Conservation (phyloP, 2,329 filamentous ascomycete genomes). For the Diaporthe batatas region DNA sequence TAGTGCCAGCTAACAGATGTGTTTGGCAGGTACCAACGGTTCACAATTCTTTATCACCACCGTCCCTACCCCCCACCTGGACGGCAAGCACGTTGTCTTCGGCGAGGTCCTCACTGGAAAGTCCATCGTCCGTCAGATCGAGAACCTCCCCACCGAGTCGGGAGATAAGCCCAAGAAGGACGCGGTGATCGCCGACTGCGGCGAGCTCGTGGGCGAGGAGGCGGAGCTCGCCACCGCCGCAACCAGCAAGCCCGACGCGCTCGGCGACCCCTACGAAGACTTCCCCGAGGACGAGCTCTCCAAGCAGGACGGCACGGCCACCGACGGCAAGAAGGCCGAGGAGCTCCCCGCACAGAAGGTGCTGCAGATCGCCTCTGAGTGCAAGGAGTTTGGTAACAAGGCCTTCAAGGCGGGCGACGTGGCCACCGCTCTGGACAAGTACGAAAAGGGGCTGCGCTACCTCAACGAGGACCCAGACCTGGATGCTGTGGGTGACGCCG, state of each 20-base stretch:
- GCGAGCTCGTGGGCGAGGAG: slow-evolving; percentile 72
- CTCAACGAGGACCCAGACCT: slow-evolving; percentile 85
- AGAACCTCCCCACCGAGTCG: slow-evolving; percentile 81
- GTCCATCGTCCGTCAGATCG: slow-evolving; percentile 88
- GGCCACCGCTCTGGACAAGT: slow-evolving; percentile 84
- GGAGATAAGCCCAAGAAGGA: slow-evolving; percentile 84
- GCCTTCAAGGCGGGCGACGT: slow-evolving; percentile 88
- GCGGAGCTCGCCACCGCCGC: slow-evolving; percentile 77
- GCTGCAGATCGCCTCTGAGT: slow-evolving; percentile 82
- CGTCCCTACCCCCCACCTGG: slow-evolving; percentile 92
- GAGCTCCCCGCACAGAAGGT: slow-evolving; percentile 76
- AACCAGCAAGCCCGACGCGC: slow-evolving; percentile 77
- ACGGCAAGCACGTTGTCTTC: slow-evolving; percentile 97
- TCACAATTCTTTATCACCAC: slow-evolving; percentile 99
- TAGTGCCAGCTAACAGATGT: neutral
- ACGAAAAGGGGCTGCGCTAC: slow-evolving; percentile 92
- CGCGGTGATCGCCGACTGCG: slow-evolving; percentile 84
- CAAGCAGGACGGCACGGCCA: slow-evolving; percentile 50
- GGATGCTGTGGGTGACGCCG: slow-evolving; percentile 57
- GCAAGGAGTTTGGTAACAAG: slow-evolving; percentile 93
- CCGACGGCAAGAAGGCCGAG: slow-evolving; percentile 51
- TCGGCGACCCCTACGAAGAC: slow-evolving; percentile 94
- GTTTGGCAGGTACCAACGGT: slow-evolving; percentile 84
- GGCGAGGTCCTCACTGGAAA: slow-evolving; percentile 95
- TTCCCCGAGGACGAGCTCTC: slow-evolving; percentile 86